Evolutionary conservation across 2,329 filamentous ascomycete species (phyloP), one percentile per base, ranked within the genome.

Genomic region (Bipolaris gigantea): DNA sequence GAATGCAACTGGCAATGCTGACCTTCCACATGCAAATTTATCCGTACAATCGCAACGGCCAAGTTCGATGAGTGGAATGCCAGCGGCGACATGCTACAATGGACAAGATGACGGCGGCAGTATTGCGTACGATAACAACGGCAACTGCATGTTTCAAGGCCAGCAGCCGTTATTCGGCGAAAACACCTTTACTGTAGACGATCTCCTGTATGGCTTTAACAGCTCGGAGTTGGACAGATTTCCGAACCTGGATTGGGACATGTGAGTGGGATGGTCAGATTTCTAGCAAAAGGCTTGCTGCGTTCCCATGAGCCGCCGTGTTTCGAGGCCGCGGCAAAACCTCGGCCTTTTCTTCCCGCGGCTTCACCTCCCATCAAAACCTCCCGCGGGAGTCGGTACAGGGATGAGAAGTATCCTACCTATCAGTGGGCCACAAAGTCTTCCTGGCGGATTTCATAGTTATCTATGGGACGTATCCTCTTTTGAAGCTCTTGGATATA

Each of bases 201-300:
- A 69, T 18, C 47, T 69, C 0, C 59, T 65, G 11, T 69, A 65
- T 15, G 65, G 65, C 2, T 66, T 69, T 44, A 67, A 69, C 21
- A 57, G 65, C 15, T 65, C 65, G 8, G 60, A 64, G 19, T 52
- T 69, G 11, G 65, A 69, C 49, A 62, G 59, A 33, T 61, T 69
- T 23, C 56, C 63, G 13, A 51, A 60, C n/a, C 1, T 48, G 15
- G 11, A 53, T 5, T 53, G 50, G 50, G 38, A 53, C 30, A 32
- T 47, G 38, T 53, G 19, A 27, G 18, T 18, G 10, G 16, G 18
- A 2, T 16, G 33, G 18, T 2, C 6, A 15, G 27, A 30, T 30
- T 30, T 45, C 7, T 16, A 15, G 42, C 42, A 33, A 45, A 45
- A 45, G 42, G 8, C 19, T 34, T 19, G 13, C 27, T 30, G 27